phyloP scores from a whole-genome alignment of 78 protist genomes.

The Parvularia atlantis region DNA sequence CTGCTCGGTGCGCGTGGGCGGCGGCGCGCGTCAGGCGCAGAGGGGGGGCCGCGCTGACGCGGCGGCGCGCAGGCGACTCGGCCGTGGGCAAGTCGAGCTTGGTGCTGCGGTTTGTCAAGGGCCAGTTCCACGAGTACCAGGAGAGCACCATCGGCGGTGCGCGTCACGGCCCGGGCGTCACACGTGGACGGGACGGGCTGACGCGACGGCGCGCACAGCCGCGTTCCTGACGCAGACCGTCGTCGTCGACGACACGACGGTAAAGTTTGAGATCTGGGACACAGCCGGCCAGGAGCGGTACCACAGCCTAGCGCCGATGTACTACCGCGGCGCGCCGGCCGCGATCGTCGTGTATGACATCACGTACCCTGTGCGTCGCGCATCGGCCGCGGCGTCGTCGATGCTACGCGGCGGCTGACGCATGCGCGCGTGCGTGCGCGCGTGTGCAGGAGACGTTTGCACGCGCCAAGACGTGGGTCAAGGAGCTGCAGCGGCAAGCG shows the following conservation, averaged over 20 bases:
- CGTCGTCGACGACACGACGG: constrained; percentile 74
- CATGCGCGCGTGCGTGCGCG: background rate
- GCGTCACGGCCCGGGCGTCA: too few species aligned
- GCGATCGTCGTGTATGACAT: constrained; percentile 90
- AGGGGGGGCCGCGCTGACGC: background rate
- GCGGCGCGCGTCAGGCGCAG: background rate
- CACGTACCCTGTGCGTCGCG: constrained; percentile 53
- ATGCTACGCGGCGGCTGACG: too few species aligned
- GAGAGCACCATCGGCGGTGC: constrained; percentile 93
- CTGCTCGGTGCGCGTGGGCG: constrained; percentile 30
- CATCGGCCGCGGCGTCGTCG: background rate
- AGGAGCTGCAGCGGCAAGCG: constrained; percentile 92
- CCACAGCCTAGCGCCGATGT: constrained; percentile 91
- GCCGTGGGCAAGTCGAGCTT: constrained; percentile 71
- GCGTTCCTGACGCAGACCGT: constrained; percentile 93
- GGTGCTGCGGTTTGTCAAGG: constrained; percentile 87
- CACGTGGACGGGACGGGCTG: too few species aligned
- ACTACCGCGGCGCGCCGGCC: constrained; percentile 90
- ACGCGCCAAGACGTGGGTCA: constrained; percentile 90
- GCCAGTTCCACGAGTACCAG: constrained; percentile 90
- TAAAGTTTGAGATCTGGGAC: constrained; percentile 94
- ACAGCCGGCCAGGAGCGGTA: constrained; percentile 75
- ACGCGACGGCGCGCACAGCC: too few species aligned
- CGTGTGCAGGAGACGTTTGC: constrained; percentile 64
- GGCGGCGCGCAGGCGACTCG: constrained; percentile 32